Conservation (phyloP, 2,329 filamentous ascomycete genomes). For the Verticillium dahliae region DNA sequence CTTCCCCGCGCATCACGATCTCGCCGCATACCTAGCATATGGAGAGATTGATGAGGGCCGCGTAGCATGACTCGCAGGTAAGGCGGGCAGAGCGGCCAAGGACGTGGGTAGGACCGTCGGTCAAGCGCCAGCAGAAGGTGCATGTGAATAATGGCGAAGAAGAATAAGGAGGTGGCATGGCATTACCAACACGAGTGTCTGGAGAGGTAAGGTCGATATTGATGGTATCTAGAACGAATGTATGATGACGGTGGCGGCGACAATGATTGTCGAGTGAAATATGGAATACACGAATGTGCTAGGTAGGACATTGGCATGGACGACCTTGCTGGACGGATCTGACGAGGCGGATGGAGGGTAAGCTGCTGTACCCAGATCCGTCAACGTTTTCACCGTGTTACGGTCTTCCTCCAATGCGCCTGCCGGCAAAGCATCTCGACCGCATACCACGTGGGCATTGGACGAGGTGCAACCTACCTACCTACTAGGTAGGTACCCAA, state of each 20-base stretch:
- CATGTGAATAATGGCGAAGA: constrained; percentile 38
- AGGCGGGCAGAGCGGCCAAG: constrained; percentile 42
- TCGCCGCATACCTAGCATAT: constrained; percentile 54
- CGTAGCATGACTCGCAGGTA: constrained; percentile 40
- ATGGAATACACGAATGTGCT: neutral
- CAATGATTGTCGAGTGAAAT: neutral
- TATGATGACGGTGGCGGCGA: neutral
- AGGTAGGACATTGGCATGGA: neutral
- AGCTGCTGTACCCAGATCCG: neutral
- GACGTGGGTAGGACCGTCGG: constrained; percentile 25
- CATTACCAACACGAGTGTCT: neutral
- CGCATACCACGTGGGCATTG: neutral
- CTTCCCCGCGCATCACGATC: constrained; percentile 43
- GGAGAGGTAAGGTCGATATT: neutral
- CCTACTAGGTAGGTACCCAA: neutral
- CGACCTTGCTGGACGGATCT: too few relatives aligned
- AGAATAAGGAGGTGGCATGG: neutral
- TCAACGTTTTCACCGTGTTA: too few relatives aligned
- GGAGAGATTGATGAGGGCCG: constrained; percentile 42
- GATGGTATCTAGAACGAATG: neutral
- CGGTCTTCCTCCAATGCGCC: too few relatives aligned
- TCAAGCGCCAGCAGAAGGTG: constrained; percentile 47
- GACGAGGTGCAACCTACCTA: neutral
- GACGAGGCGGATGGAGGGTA: too few relatives aligned
- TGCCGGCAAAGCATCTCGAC: too few relatives aligned